These are phyloP conservation scores for Lizonia empirigonia DNA, from an alignment of 2,329 filamentous ascomycete genomes.

Conservation along the genomic window DNA sequence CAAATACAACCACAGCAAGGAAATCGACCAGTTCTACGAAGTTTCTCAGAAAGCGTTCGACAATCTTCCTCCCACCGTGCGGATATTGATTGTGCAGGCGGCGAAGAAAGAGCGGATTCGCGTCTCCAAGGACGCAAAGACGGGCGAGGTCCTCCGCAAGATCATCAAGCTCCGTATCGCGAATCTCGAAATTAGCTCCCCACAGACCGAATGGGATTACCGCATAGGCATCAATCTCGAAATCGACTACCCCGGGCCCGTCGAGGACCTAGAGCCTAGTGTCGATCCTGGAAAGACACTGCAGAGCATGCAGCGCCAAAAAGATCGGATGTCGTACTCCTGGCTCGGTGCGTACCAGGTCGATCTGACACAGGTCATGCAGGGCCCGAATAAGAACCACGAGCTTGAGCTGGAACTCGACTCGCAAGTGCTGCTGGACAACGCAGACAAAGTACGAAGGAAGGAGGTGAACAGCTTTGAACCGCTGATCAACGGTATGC, in stretches of 20 bases:
- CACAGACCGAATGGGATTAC: conserved; percentile 79
- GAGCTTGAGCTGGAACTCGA: conserved; percentile 81
- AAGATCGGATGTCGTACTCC: conserved; percentile 89
- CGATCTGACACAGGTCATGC: conserved; percentile 87
- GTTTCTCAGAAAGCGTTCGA: conserved; percentile 58
- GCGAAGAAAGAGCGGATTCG: conserved; percentile 35
- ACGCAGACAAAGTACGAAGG: conserved; percentile 64
- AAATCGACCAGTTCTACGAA: conserved; percentile 79
- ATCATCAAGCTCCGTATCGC: conserved; percentile 91
- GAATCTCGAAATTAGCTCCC: conserved; percentile 86
- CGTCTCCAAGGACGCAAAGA: conserved; percentile 77
- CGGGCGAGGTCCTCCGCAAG: conserved; percentile 71
- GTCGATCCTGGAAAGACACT: conserved; percentile 50
- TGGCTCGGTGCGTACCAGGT: conserved; percentile 82
- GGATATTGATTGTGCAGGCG: conserved; percentile 60
- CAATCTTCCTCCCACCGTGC: conserved; percentile 55
- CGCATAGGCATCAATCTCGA: conserved; percentile 94
- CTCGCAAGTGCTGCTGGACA: conserved; percentile 66
- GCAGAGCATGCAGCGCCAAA: conserved; percentile 66
- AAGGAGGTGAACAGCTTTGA: conserved; percentile 58
- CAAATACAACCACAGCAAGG: conserved; percentile 79
- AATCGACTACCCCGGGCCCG: conserved; percentile 75
- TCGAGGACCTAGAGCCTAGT: conserved; percentile 58
- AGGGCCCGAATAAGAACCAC: conserved; percentile 68
- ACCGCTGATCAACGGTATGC: conserved; percentile 71